Evolutionary conservation across 805 yeast genomes (phyloP).

Genomic region (Vanderwaltozyma verrucispora): DNA sequence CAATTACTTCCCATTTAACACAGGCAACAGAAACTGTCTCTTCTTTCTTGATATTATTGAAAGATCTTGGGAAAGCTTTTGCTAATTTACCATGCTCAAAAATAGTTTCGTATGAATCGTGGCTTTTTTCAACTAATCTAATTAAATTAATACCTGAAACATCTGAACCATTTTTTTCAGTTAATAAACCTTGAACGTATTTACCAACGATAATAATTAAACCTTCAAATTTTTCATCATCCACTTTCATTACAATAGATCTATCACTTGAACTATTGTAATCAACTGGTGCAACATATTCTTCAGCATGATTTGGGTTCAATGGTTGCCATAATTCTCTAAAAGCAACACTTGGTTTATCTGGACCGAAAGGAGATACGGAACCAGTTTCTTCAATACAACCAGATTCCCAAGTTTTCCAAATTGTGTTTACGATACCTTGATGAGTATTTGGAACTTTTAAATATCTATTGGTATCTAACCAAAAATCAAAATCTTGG

Average conservation of each 20-base stretch:
- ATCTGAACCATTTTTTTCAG: slow-evolving; percentile 14
- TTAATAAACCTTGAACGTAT: slow-evolving; percentile 27
- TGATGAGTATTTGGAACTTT: slow-evolving; percentile 20
- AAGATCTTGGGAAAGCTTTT: slow-evolving; percentile 21
- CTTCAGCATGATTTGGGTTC: slow-evolving; percentile 16
- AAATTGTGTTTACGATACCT: slow-evolving; percentile 22
- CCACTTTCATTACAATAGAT: slow-evolving; percentile 21
- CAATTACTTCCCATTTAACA: slow-evolving; percentile 26
- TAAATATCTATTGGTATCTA: slow-evolving; percentile 24
- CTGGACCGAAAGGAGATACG: slow-evolving; percentile 24
- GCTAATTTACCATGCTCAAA: slow-evolving; percentile 19
- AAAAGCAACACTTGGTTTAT: slow-evolving; percentile 20
- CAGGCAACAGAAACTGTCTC: slow-evolving; percentile 16
- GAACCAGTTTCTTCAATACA: slow-evolving; percentile 26
- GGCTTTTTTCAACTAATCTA: slow-evolving; percentile 17
- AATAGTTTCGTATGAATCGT: slow-evolving; percentile 6
- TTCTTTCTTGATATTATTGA: slow-evolving; percentile 15
- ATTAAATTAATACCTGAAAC: slow-evolving; percentile 19
- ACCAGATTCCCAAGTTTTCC: slow-evolving; percentile 28
- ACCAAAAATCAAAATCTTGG: slow-evolving; percentile 22
- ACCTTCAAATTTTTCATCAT: slow-evolving; percentile 20
- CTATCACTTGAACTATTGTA: slow-evolving; percentile 9
- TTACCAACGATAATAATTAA: slow-evolving; percentile 24
- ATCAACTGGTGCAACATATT: slow-evolving; percentile 8
- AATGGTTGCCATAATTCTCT: slow-evolving; percentile 30